These are phyloP conservation scores for Nakazawaea anatomiae DNA, from an alignment of 805 yeast species.

Conservation along the genomic window DNA sequence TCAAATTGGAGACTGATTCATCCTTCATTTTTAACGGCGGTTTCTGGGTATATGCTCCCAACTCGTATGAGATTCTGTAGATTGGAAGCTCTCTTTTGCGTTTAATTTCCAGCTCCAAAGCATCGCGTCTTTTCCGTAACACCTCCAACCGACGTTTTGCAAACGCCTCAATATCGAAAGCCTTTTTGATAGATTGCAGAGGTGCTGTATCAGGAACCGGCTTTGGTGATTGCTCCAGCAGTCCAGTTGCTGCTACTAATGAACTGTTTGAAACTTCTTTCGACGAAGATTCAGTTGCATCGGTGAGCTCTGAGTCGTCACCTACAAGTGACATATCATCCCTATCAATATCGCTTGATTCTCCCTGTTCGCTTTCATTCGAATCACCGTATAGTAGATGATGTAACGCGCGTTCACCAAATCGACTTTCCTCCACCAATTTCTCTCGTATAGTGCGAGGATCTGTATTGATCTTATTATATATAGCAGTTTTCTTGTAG, in stretches of 20 bases:
- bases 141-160: conserved; percentile 40
- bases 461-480: conserved; percentile 55
- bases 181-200: conserved; percentile 12
- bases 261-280: too few relatives aligned
- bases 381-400: conserved; percentile 36
- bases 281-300: background rate
- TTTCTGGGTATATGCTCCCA: conserved; percentile 26
- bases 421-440: conserved; percentile 73
- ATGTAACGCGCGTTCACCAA: conserved; percentile 75
- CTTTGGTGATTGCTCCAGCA: background rate
- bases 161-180: conserved; percentile 53
- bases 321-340: conserved; percentile 2
- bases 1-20: conserved; percentile 14
- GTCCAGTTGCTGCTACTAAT: background rate
- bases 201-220: too few relatives aligned
- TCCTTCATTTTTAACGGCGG: conserved; percentile 14
- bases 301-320: background rate
- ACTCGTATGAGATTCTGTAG: conserved; percentile 20
- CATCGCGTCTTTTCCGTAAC: conserved; percentile 26
- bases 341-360: conserved; percentile 6
- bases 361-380: conserved; percentile 22
- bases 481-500: conserved; percentile 71
- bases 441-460: conserved; percentile 65
- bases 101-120: conserved; percentile 27
- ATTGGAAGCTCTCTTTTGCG: conserved; percentile 26